Conservation (phyloP, 495 filamentous ascomycete genomes). For the Gamarada debralockiae region DNA sequence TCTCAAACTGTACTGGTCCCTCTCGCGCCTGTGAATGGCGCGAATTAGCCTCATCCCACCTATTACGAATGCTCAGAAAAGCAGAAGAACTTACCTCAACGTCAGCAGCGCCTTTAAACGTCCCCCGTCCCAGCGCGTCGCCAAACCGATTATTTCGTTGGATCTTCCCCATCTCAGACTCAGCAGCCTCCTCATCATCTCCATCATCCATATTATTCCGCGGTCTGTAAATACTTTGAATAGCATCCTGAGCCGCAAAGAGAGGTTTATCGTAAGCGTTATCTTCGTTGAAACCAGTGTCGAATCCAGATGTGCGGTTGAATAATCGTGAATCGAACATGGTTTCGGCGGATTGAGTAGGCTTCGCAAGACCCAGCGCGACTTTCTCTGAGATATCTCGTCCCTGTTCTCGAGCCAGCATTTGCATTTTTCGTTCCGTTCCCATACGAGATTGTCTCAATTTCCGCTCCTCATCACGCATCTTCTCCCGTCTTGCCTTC, state of each 20-base stretch:
- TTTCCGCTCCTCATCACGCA: slow-evolving; percentile 80
- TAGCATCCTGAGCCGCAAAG: slow-evolving; percentile 94
- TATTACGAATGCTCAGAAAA: neutral
- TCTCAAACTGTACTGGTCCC: slow-evolving; percentile 98
- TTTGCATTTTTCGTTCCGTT: slow-evolving; percentile 80
- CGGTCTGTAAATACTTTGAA: slow-evolving; percentile 91
- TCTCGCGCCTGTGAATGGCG: slow-evolving; percentile 56
- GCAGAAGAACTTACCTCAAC: slow-evolving; percentile 61
- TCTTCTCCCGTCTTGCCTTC: slow-evolving; percentile 70
- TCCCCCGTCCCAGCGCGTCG: slow-evolving; percentile 82
- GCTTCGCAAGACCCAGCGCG: slow-evolving; percentile 90
- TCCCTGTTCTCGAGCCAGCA: slow-evolving; percentile 91
- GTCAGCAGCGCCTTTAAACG: slow-evolving; percentile 85
- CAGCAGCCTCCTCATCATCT: slow-evolving; percentile 76
- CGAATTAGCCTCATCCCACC: slow-evolving; percentile 21
- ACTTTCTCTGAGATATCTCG: slow-evolving; percentile 98
- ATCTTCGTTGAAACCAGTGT: slow-evolving; percentile 92
- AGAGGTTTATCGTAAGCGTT: slow-evolving; percentile 96
- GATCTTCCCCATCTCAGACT: slow-evolving; percentile 81
- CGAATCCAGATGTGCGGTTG: slow-evolving; percentile 88
- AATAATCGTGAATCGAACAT: slow-evolving; percentile 98
- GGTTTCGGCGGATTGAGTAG: slow-evolving; percentile 78
- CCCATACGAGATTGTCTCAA: slow-evolving; percentile 95
- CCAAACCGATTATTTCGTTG: slow-evolving; percentile 72
- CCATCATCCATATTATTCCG: slow-evolving; percentile 60